Conservation (phyloP, 768 basidiomycete genomes). For the Boletus reticulatus region DNA sequence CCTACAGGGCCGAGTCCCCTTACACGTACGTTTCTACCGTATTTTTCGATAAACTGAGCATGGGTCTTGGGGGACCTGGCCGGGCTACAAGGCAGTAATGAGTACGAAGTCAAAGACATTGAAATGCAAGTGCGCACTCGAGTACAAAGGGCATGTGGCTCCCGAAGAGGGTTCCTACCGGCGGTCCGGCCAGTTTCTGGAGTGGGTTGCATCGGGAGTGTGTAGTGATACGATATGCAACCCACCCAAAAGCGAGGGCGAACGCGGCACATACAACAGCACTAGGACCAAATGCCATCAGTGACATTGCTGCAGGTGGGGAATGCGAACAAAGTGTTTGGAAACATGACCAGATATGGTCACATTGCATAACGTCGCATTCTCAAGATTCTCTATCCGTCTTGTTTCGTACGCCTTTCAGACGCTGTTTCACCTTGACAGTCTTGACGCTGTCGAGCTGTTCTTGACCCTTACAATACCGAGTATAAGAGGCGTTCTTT, state of each 20-base stretch:
- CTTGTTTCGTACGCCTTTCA: too few species aligned
- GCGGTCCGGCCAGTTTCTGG: conserved; percentile 59
- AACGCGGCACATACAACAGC: conserved; percentile 7
- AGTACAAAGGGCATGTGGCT: conserved; percentile 56
- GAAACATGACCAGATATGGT: too few species aligned
- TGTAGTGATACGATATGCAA: conserved; percentile 28
- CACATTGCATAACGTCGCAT: too few species aligned
- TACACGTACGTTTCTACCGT: conserved; percentile 70
- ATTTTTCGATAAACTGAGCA: conserved; percentile 51
- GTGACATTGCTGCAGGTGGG: too few species aligned
- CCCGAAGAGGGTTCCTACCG: conserved; percentile 44
- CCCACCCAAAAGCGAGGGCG: conserved; percentile 15
- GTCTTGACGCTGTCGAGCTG: too few species aligned
- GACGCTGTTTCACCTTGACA: too few species aligned
- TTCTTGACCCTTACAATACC: too few species aligned
- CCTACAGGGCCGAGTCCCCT: conserved; percentile 68
- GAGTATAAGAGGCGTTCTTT: too few species aligned
- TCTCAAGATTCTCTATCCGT: too few species aligned
- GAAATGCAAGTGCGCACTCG: conserved; percentile 43
- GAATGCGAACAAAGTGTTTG: too few species aligned
- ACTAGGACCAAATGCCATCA: background rate
- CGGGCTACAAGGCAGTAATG: conserved; percentile 39
- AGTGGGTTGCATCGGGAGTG: conserved; percentile 42
- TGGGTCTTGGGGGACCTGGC: conserved; percentile 52
- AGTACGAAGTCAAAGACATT: background rate